Conservation (phyloP, 345 rosid species). For the Hypericum perforatum region DNA sequence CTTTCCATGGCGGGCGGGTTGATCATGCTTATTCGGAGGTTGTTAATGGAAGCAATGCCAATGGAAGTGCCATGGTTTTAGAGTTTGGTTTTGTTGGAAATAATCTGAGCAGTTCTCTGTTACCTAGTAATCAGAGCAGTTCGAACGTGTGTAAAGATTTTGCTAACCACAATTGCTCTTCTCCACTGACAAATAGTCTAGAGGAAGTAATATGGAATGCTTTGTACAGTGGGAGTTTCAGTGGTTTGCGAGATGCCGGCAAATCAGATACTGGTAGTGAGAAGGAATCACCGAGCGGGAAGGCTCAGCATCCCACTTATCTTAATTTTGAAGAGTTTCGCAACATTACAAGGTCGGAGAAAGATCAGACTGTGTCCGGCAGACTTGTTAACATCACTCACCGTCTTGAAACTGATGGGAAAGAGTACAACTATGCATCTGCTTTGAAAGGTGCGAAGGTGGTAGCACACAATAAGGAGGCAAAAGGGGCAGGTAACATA, state of each 20-base stretch:
- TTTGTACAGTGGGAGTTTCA: conserved; percentile 37
- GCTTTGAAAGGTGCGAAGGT: conserved; percentile 77
- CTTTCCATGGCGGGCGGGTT: conserved; percentile 10
- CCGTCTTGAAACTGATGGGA: conserved; percentile 77
- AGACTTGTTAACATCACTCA: conserved; percentile 55
- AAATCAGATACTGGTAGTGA: conserved; percentile 16
- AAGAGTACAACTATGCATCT: conserved; percentile 79
- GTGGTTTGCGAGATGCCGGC: conserved; percentile 28
- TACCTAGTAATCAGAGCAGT: conserved; percentile 14
- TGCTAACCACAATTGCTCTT: conserved; percentile 26
- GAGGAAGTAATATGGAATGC: conserved; percentile 42
- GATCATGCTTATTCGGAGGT: conserved; percentile 7
- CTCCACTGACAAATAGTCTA: conserved; percentile 22
- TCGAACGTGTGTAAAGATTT: conserved; percentile 25
- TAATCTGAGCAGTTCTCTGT: no score
- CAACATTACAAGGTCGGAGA: conserved; percentile 33
- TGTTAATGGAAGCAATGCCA: conserved; percentile 12
- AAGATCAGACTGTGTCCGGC: conserved; percentile 26
- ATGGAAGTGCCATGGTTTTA: conserved; percentile 23
- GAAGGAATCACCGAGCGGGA: conserved; percentile 15
- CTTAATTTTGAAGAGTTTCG: conserved; percentile 59
- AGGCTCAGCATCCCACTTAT: conserved; percentile 29
- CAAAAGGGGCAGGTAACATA: conserved; percentile 81
- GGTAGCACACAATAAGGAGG: conserved; percentile 78
- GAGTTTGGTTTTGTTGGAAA: conserved; percentile 29